Evolutionary conservation across 2,329 filamentous ascomycete genomes (phyloP).

Genomic region (Verticillium isaacii): DNA sequence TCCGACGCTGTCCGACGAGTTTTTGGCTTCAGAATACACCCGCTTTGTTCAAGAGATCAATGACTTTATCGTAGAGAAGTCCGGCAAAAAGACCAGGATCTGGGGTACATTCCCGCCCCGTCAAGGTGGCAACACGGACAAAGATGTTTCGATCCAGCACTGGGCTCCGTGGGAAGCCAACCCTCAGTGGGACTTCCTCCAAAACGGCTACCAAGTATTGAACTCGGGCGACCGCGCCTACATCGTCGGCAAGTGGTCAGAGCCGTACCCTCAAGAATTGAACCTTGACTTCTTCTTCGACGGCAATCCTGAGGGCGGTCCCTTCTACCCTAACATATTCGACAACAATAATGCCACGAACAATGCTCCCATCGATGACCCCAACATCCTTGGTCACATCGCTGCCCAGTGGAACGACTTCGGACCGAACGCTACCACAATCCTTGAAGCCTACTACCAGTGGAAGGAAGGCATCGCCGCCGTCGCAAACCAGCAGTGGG

Average conservation of each 20-base stretch:
- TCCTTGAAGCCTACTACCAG: constrained; percentile 18
- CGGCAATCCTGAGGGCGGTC: constrained; percentile 10
- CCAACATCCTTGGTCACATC: constrained; percentile 14
- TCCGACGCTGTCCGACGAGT: constrained; percentile 21
- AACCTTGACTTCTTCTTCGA: constrained; percentile 15
- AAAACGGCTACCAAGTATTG: constrained; percentile 16
- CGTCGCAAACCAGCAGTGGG: constrained; percentile 21
- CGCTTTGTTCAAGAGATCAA: constrained; percentile 39
- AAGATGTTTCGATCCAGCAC: constrained; percentile 30
- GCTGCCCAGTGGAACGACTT: constrained; percentile 19
- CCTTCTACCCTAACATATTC: constrained; percentile 18
- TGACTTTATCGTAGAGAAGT: constrained; percentile 37
- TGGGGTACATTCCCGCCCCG: constrained; percentile 39
- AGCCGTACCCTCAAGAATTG: constrained; percentile 11
- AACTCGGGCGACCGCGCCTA: constrained; percentile 20
- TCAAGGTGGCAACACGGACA: constrained; percentile 6
- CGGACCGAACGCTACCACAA: constrained; percentile 17
- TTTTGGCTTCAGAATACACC: constrained; percentile 42
- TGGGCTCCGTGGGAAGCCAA: constrained; percentile 18
- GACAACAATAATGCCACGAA: constrained; percentile 11
- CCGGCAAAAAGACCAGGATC: constrained; percentile 42
- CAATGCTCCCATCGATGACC: constrained; percentile 12
- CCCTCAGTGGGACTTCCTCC: constrained; percentile 14
- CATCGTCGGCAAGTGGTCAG: constrained; percentile 17
- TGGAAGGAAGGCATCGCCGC: constrained; percentile 18